phyloP scores from a whole-genome alignment of 176 grass and related monocot genomes.

The Alopecurus myosuroides region DNA sequence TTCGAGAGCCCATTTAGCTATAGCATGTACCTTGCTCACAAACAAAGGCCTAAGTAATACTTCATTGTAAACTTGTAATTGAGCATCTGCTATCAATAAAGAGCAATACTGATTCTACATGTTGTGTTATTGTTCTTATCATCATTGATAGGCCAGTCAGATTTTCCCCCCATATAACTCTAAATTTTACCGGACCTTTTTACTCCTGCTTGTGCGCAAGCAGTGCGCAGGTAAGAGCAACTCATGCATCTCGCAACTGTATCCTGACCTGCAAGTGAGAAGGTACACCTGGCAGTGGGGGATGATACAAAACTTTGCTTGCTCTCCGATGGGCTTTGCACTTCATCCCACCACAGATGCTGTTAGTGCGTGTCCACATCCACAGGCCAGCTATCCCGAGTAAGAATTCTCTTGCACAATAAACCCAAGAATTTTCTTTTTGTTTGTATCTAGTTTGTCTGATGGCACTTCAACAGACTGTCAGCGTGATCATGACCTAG shows the following conservation, averaged over 20 bases:
- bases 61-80: too few relatives aligned
- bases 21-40: too few relatives aligned
- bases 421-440: too few relatives aligned
- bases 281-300: not conserved
- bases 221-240: too few relatives aligned
- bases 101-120: too few relatives aligned
- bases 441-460: too few relatives aligned
- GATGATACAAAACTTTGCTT: not conserved
- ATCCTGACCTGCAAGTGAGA: not conserved
- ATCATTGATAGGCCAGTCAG: not conserved
- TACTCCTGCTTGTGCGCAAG: too few relatives aligned
- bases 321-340: slow-evolving; percentile 9
- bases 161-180: not conserved
- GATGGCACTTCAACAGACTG: not conserved
- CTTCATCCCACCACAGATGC: too few relatives aligned
- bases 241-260: not conserved
- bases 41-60: too few relatives aligned
- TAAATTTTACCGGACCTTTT: not conserved
- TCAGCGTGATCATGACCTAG: not conserved
- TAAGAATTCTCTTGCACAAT: not conserved
- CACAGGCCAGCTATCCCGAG: slow-evolving; percentile 5
- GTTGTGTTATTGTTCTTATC: not conserved
- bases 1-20: too few relatives aligned
- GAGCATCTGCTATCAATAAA: too few relatives aligned
- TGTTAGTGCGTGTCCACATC: slow-evolving; percentile 5